phyloP scores from a whole-genome alignment of 2,329 filamentous ascomycete species.

The Colletotrichum liriopes region DNA sequence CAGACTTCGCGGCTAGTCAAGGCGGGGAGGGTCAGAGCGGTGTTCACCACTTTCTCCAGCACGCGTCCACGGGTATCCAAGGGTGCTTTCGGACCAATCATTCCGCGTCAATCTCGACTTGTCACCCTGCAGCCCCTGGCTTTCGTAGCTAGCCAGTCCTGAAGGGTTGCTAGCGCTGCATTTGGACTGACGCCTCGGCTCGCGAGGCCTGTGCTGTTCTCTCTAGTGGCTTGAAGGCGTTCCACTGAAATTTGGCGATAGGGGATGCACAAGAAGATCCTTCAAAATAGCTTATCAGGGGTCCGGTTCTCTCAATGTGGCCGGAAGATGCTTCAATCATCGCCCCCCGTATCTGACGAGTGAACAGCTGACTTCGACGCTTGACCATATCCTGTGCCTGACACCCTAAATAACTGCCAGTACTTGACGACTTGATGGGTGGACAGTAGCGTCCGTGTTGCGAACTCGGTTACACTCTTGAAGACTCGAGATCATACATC shows the following conservation, averaged over 20 bases:
- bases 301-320: background rate
- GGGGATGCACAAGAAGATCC: background rate
- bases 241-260: conserved; percentile 33
- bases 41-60: conserved; percentile 10
- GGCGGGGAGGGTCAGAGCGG: conserved; percentile 9
- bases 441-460: background rate
- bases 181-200: conserved; percentile 1
- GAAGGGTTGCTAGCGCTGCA: background rate
- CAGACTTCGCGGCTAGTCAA: conserved; percentile 7
- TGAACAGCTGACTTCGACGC: background rate
- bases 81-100: conserved; percentile 15
- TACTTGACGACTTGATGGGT: background rate
- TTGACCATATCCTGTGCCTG: background rate
- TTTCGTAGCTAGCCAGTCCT: background rate
- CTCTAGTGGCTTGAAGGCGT: conserved; percentile 37
- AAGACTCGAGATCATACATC: background rate
- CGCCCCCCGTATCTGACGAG: background rate
- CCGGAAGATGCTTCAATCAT: background rate
- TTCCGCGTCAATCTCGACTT: background rate
- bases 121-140: conserved; percentile 13
- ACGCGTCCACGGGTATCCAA: background rate
- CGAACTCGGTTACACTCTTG: too few species aligned
- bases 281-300: conserved; percentile 8
- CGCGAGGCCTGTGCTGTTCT: conserved; percentile 4
- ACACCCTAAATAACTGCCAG: too few species aligned